These are phyloP conservation scores for Panicum virgatum DNA, from an alignment of 202 grass and related monocot genomes.

Conservation along the genomic window DNA sequence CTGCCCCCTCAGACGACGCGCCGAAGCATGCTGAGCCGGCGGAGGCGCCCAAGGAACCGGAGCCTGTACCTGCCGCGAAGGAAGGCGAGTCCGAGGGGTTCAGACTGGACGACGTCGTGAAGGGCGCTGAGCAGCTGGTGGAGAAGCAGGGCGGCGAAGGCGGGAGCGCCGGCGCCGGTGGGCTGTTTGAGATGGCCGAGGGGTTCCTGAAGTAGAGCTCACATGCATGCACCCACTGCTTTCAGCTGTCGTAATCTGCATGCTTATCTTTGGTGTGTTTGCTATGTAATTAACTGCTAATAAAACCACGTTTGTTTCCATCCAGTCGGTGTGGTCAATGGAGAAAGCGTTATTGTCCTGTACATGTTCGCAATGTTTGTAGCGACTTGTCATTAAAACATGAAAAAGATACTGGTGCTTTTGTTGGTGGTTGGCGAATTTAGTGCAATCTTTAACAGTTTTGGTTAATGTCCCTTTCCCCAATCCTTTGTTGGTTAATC, in stretches of 20 bases:
- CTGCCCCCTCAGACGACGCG: background rate
- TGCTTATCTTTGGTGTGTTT: background rate
- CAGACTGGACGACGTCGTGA: constrained; percentile 50
- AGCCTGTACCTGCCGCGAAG: background rate
- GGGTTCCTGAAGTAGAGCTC: constrained; percentile 68
- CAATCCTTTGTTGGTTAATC: too few relatives aligned
- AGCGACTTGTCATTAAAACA: too few relatives aligned
- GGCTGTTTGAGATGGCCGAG: constrained; percentile 58
- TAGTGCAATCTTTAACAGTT: too few relatives aligned
- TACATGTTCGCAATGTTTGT: too few relatives aligned
- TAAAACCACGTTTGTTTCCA: background rate
- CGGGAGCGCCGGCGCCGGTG: constrained; percentile 14
- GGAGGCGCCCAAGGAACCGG: background rate
- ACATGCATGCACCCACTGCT: background rate
- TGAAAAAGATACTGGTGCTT: too few relatives aligned
- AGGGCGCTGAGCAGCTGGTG: constrained; percentile 44
- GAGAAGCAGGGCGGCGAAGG: constrained; percentile 46
- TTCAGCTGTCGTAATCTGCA: background rate
- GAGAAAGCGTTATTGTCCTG: too few relatives aligned
- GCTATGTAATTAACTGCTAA: background rate
- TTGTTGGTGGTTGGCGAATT: too few relatives aligned
- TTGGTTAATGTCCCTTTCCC: too few relatives aligned
- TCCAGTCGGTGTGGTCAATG: background rate
- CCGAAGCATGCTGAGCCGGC: constrained; percentile 14
- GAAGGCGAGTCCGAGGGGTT: constrained; percentile 40